Base-by-base conservation (phyloP, 257 asterid genomes). In the Solanum etuberosum region DNA sequence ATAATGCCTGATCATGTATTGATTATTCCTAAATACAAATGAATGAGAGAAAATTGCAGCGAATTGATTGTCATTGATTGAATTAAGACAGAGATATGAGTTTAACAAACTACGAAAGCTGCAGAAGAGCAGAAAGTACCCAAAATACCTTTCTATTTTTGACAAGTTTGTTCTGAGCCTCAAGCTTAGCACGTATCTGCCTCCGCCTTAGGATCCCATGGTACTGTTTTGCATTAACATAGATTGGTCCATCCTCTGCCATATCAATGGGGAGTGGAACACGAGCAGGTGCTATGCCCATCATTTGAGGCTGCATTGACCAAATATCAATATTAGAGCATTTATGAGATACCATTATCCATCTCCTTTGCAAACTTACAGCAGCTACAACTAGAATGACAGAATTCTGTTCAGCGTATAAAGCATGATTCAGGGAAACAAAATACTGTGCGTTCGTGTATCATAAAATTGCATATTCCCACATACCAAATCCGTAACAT, bases 151-250 rank as follows among this genome's bases (percentile, higher is more conserved):
- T 97, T 87, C 99, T 92, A 83, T 85, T 89, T 89, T 95, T 97
- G 88, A 92, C 92, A 15, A 97, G 97, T 89, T 93, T 94, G 94
- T 97, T 96, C 83, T 95, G 98, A 70, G 99, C 98, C 91, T 97
- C 99, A 21, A 96, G 98, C 93, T 94, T 97, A 29, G 99, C 99
- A 16, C 99, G 96, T 23, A 90, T 93, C 87, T 95, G 98, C 61
- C 99, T 93, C 90, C 99, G 92, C 85, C 99, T 91, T 43, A 97
- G 92, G 89, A 97, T 97, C 83, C 94, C 99, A 80, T 93, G 94
- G 88, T 95, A 97, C 92, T 97, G 99, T 57, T 96, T 97, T 3
- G 99, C 98, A 70, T 97, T 97, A 77, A 97, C 99, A 72, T 92
- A 97, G 34, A 96, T 94, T 68, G 99, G 99, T 37, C 99, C 96